Conservation (phyloP, 768 basidiomycete species). For the Ephemerocybe angulata region DNA sequence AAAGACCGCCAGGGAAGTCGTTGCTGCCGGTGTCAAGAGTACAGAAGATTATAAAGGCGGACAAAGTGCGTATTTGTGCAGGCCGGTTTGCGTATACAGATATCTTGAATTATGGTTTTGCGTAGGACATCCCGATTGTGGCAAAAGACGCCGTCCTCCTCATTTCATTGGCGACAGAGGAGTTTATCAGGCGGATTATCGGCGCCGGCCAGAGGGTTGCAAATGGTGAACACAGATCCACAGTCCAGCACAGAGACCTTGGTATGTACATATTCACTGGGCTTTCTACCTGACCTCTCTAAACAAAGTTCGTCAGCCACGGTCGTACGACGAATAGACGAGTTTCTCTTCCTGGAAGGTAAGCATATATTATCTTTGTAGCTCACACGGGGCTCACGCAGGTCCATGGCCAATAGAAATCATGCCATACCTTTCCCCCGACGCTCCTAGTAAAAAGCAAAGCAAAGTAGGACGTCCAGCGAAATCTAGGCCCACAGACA, state of each 20-base stretch:
- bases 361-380: too few species aligned
- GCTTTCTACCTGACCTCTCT: not conserved
- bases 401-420: too few species aligned
- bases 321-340: constrained; percentile 63
- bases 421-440: too few species aligned
- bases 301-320: constrained; percentile 40
- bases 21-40: constrained; percentile 73
- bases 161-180: constrained; percentile 82
- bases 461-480: too few species aligned
- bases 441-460: too few species aligned
- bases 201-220: constrained; percentile 72
- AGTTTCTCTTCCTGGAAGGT: constrained; percentile 81
- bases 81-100: not conserved
- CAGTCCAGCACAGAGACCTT: constrained; percentile 75
- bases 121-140: constrained; percentile 70
- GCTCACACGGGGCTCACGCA: too few species aligned
- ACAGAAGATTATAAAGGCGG: constrained; percentile 82
- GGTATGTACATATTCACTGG: constrained; percentile 42
- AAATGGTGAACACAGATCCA: constrained; percentile 65
- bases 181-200: constrained; percentile 75
- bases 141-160: constrained; percentile 76
- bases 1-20: constrained; percentile 57
- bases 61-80: constrained; percentile 50
- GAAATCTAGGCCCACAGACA: too few species aligned
- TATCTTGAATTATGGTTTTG: not conserved